phyloP scores from a whole-genome alignment of 1,139 yeast genomes.

The Sporopachydermia cereana region DNA sequence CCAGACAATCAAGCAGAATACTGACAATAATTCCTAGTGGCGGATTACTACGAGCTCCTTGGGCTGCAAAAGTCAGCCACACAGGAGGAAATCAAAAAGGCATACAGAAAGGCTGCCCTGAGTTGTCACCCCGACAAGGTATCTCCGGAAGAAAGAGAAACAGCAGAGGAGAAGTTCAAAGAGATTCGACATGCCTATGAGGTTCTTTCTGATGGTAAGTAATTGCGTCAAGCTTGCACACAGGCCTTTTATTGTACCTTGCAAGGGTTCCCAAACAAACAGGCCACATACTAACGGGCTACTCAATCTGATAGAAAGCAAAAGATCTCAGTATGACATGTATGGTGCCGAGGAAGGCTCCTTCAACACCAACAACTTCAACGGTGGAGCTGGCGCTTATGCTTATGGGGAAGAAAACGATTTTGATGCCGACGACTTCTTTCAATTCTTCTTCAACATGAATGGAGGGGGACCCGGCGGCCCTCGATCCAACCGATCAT shows the following conservation, averaged over 20 bases:
- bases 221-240: too few relatives aligned
- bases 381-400: constrained; percentile 26
- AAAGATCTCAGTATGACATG: constrained; percentile 44
- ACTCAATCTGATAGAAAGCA: constrained; percentile 13
- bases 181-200: constrained; percentile 74
- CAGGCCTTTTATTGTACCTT: too few relatives aligned
- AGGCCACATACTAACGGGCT: not conserved
- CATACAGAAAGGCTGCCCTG: constrained; percentile 66
- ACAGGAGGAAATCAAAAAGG: constrained; percentile 56
- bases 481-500: not conserved
- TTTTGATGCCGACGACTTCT: constrained; percentile 56
- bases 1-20: not conserved
- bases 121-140: constrained; percentile 76
- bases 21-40: not conserved
- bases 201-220: constrained; percentile 45
- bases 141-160: constrained; percentile 45
- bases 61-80: constrained; percentile 57
- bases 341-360: constrained; percentile 40
- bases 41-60: constrained; percentile 50
- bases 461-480: constrained; percentile 19
- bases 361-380: constrained; percentile 12
- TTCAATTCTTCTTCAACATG: constrained; percentile 50
- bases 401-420: constrained; percentile 23
- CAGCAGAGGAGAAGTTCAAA: constrained; percentile 63
- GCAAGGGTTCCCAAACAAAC: too few relatives aligned